These are phyloP conservation scores for Wickerhamiella dianesei DNA, from an alignment of 805 yeast species.

Conservation along the genomic window DNA sequence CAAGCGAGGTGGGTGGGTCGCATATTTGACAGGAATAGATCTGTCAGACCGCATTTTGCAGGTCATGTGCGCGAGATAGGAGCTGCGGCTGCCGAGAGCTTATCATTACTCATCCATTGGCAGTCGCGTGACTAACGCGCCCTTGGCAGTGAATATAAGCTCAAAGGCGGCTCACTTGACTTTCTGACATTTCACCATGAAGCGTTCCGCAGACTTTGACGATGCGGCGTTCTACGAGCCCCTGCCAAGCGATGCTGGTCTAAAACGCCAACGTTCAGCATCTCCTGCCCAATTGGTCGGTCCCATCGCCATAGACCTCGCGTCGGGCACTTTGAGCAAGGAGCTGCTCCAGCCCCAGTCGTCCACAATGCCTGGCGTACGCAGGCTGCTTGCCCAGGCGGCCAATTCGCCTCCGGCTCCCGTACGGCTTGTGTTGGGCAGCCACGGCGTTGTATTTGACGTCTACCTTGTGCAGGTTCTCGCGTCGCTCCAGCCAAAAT, in stretches of 20 bases:
- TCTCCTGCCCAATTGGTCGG: not conserved
- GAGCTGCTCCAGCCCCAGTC: constrained; percentile 4
- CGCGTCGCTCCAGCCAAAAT: not conserved
- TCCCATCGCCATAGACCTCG: not conserved
- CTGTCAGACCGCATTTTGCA: too few relatives aligned
- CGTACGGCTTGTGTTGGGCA: not conserved
- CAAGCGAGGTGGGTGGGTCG: too few relatives aligned
- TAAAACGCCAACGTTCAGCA: not conserved
- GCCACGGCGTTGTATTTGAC: not conserved
- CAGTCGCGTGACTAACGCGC: too few relatives aligned
- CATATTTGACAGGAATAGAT: too few relatives aligned
- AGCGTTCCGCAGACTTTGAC: not conserved
- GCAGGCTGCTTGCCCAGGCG: constrained; percentile 2
- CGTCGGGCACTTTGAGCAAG: not conserved
- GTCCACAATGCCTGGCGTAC: constrained; percentile 8
- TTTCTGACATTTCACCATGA: not conserved
- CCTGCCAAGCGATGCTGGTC: not conserved
- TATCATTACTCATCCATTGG: too few relatives aligned
- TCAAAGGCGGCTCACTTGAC: too few relatives aligned
- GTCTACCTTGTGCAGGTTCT: not conserved
- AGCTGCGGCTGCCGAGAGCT: too few relatives aligned
- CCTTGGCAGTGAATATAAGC: too few relatives aligned
- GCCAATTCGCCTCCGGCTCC: not conserved
- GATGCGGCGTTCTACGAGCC: not conserved
- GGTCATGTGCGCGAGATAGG: too few relatives aligned